Conservation (phyloP, 1,139 yeast species). For the Suhomyces ambrosiae region DNA sequence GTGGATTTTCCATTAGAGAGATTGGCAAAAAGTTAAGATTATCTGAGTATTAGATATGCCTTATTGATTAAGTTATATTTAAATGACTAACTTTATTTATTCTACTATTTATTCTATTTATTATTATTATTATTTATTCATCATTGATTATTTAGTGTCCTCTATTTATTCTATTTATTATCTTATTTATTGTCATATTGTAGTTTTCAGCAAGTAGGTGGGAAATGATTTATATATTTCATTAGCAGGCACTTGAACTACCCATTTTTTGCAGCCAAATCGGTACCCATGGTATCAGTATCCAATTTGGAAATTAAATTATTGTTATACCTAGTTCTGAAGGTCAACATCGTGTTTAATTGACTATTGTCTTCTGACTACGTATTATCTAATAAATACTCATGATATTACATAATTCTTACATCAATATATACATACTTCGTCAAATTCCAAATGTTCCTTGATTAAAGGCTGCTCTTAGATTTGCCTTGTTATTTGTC, state of each 20-base stretch:
- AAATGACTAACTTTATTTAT: background rate
- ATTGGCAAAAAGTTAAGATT: conserved; percentile 73
- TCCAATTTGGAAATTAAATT: no score
- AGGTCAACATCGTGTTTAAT: no score
- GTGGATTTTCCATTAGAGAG: conserved; percentile 57
- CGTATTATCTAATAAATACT: conserved; percentile 3
- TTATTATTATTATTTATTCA: conserved; percentile 8
- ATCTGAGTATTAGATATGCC: conserved; percentile 60
- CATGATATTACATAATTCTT: conserved; percentile 4
- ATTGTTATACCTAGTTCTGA: no score
- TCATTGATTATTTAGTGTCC: conserved; percentile 2
- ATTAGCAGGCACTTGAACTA: no score
- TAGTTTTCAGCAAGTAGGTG: no score
- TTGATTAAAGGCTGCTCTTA: conserved; percentile 46
- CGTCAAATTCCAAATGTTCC: conserved; percentile 45
- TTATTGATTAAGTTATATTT: conserved; percentile 2
- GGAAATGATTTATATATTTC: no score
- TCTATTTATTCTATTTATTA: background rate
- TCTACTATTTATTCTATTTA: conserved; percentile 1
- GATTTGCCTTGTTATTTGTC: conserved; percentile 38
- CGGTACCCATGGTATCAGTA: no score
- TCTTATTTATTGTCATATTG: background rate
- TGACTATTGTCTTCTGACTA: no score
- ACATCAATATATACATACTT: conserved; percentile 1
- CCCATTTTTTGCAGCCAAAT: background rate